phyloP scores from a whole-genome alignment of 208 protist genomes.

The Trichomonas vaginalis region DNA sequence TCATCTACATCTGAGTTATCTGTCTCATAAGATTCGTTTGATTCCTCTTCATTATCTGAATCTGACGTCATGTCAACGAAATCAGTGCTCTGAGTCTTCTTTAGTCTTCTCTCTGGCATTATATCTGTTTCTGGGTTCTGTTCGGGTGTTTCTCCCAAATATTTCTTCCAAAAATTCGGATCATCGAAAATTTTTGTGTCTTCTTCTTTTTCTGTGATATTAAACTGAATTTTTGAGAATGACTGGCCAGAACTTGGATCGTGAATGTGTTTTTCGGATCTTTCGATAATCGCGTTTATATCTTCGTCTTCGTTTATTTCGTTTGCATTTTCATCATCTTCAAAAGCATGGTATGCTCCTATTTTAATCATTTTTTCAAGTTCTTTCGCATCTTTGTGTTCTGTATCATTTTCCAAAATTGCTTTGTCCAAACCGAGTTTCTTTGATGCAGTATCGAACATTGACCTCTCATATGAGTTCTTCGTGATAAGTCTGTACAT shows the following conservation, averaged over 20 bases:
- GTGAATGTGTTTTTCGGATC: neutral
- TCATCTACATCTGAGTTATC: neutral
- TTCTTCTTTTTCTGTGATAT: neutral
- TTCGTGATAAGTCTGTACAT: constrained; percentile 88
- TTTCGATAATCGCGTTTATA: neutral
- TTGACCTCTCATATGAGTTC: constrained; percentile 74
- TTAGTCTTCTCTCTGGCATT: neutral
- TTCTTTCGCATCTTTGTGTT: neutral
- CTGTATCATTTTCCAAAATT: constrained; percentile 30
- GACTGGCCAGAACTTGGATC: neutral
- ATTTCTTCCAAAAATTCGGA: neutral
- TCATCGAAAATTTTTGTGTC: neutral
- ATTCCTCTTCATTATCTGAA: neutral
- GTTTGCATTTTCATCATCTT: neutral
- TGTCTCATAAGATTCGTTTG: neutral
- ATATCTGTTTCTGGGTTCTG: neutral
- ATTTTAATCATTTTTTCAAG: neutral
- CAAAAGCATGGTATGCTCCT: neutral
- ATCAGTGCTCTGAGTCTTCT: neutral
- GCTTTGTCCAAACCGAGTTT: constrained; percentile 67
- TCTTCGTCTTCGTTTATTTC: neutral
- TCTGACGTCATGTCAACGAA: neutral
- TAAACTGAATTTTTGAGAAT: neutral
- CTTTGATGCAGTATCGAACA: constrained; percentile 57
- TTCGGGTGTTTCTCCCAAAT: neutral